Base-by-base conservation (phyloP, 352 stramenopile species). In the Pythium oligandrum region DNA sequence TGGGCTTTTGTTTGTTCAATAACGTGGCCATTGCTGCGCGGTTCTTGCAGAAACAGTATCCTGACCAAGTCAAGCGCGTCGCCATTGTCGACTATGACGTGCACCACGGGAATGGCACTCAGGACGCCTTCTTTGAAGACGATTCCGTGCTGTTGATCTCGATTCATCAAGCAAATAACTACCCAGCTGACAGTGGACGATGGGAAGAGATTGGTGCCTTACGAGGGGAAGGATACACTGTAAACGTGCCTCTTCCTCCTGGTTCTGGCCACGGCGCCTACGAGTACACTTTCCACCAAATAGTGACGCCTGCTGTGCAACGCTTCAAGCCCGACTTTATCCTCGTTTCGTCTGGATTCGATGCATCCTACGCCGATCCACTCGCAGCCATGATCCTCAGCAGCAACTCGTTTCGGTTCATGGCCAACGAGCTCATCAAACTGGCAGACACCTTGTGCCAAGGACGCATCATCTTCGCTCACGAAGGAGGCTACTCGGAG, bases 11-110 rank as follows among this genome's bases (percentile, higher is more conserved):
- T 33, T 38, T 88, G 38, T 76, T 88, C 53, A 86, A 83, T 61
- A 90, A 88, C 63, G 66, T 90, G 26, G 80, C 69, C 26, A 82
- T 90, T 51, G 64, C 77, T 0, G 75, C 69, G 6, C 58, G 71
- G 8, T 69, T 88, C 47, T 56, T 87, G 44, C 53, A 83, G 47
- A 47, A 66, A 0, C 49, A 10, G 32, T 95, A 97, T 55, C 60
- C 75, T 3, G 63, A 83, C 12, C 58, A 75, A 30, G 84, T 97
- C 55, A 75, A 83, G 55, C 80, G 82, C 38, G 82, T 97, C 56
- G 93, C 94, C 8, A 96, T 98, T 64, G 89, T 98, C 36, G 93
- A 98, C 71, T 96, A 90, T 49, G 93, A 98, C 75, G 90, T 96
- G 8, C 94, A 98, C 68, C 95, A 99, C 67, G 96, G 96, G 12